These are phyloP conservation scores for Drechslera avenae DNA, from an alignment of 2,329 filamentous ascomycete genomes.

Conservation along the genomic window DNA sequence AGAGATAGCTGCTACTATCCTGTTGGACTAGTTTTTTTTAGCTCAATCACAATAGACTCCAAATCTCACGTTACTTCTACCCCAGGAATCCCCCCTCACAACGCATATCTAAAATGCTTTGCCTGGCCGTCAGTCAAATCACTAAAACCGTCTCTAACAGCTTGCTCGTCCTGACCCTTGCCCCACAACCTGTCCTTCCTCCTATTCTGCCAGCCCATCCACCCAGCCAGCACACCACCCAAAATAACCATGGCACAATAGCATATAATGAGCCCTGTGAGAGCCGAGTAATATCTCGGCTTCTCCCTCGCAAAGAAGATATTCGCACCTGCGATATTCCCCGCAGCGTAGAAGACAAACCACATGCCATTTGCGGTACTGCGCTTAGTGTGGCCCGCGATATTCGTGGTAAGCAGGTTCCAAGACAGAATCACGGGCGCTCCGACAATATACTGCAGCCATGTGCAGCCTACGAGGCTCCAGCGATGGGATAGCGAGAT, in stretches of 20 bases:
- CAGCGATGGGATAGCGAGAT: conserved; percentile 54
- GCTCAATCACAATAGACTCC: too few species aligned
- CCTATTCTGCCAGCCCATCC: conserved; percentile 44
- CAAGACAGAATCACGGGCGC: conserved; percentile 59
- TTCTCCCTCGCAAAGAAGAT: conserved; percentile 54
- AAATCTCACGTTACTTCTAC: too few species aligned
- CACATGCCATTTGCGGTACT: conserved; percentile 56
- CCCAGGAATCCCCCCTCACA: too few species aligned
- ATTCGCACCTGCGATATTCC: conserved; percentile 57
- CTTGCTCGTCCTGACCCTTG: conserved; percentile 36
- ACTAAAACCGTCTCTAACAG: conserved; percentile 42
- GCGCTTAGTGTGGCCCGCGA: conserved; percentile 59
- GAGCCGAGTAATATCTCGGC: conserved; percentile 53
- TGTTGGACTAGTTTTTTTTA: too few species aligned
- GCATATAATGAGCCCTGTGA: conserved; percentile 52
- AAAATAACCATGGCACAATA: conserved; percentile 52
- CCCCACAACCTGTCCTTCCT: conserved; percentile 37
- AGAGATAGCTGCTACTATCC: too few species aligned
- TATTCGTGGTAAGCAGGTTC: conserved; percentile 54
- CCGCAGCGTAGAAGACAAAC: conserved; percentile 57
- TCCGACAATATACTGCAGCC: conserved; percentile 58
- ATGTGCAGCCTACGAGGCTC: conserved; percentile 59
- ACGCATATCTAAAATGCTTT: conserved; percentile 43
- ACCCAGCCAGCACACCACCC: conserved; percentile 28
- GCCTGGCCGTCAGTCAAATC: conserved; percentile 44